These are phyloP conservation scores for Saitozyma podzolica DNA, from an alignment of 768 basidiomycete species.

Conservation along the genomic window DNA sequence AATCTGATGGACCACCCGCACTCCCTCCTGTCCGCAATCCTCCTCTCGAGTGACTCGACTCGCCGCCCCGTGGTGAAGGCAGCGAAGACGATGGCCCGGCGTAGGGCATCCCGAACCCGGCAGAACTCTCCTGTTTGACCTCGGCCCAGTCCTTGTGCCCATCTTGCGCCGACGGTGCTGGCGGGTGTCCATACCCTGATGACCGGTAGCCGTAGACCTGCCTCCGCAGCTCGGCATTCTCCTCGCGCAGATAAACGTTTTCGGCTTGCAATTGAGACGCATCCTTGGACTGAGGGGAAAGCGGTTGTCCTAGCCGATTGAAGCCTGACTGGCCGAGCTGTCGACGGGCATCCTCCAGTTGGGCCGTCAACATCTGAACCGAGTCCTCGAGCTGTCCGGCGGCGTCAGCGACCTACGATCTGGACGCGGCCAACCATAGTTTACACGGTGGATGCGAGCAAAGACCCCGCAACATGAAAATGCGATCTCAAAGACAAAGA, in stretches of 20 bases:
- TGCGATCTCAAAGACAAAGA: background rate
- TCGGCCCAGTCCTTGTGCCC: constrained; percentile 9
- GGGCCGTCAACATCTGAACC: constrained; percentile 36
- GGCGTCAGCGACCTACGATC: background rate
- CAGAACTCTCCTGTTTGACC: constrained; percentile 14
- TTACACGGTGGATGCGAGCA: background rate
- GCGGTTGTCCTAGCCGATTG: constrained; percentile 1
- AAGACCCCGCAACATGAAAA: background rate
- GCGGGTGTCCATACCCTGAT: constrained; percentile 5
- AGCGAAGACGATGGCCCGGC: background rate
- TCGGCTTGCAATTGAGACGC: constrained; percentile 29
- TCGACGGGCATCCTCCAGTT: constrained; percentile 43
- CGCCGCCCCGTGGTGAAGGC: too few relatives aligned
- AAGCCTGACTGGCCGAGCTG: constrained; percentile 30
- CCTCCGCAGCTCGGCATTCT: constrained; percentile 39
- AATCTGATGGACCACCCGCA: background rate
- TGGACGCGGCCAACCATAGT: background rate
- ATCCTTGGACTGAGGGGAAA: constrained; percentile 30
- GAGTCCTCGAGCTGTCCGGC: constrained; percentile 44
- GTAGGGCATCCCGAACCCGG: background rate
- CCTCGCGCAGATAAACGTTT: constrained; percentile 43
- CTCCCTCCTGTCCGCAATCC: too few relatives aligned
- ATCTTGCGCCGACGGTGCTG: constrained; percentile 1
- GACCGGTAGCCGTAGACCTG: constrained; percentile 23
- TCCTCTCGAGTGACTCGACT: too few relatives aligned